Base-by-base conservation (phyloP, 2,329 filamentous ascomycete genomes). In the Aureobasidium sp. region DNA sequence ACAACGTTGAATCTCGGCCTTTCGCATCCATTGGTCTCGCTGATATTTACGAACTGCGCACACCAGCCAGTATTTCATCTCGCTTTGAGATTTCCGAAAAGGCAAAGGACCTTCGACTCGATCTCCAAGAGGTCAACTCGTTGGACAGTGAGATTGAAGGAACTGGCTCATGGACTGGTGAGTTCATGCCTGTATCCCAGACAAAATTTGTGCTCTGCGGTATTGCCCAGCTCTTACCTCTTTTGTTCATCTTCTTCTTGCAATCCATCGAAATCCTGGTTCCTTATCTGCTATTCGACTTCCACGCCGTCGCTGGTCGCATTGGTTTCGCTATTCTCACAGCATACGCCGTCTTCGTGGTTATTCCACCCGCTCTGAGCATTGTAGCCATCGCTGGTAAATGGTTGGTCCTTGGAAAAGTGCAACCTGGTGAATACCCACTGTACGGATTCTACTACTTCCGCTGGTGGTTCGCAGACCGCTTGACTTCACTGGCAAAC, bases 231-330 rank as follows among this genome's bases (percentile, higher is more conserved):
- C 18, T 56, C 25, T 10, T 56, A 42, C 53, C 53, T 7, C 38
- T 56, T 2, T 38, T 56, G 16, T 56, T 56, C 53, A 27, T 56
- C 13, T 56, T 56, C 53, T 56, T 56, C 53, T n/a, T 56, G 7
- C 53, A 43, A n/a, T 56, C 53, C 10, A 56, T 56, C 53, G 53
- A 56, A 25, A 56, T 56, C 18, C 38, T 56, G 53, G 53, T 56
- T 11, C 53, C 53, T 0, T 56, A 56, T 43, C 38, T 56, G 53
- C 25, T 56, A 2, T 56, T 56, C 38, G 53, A 56, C 25, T 56
- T 56, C 38, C 53, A 56, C 53, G 53, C 53, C 10, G 33, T 56
- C 5, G 53, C 53, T 42, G 53, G 53, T 29, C 33, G 53, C 9
- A 43, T 56, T 13, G 53, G 38, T 16, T 56, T n/a, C 11, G 53